phyloP scores from a whole-genome alignment of 495 filamentous ascomycete species.

The Penicillium nucicola region DNA sequence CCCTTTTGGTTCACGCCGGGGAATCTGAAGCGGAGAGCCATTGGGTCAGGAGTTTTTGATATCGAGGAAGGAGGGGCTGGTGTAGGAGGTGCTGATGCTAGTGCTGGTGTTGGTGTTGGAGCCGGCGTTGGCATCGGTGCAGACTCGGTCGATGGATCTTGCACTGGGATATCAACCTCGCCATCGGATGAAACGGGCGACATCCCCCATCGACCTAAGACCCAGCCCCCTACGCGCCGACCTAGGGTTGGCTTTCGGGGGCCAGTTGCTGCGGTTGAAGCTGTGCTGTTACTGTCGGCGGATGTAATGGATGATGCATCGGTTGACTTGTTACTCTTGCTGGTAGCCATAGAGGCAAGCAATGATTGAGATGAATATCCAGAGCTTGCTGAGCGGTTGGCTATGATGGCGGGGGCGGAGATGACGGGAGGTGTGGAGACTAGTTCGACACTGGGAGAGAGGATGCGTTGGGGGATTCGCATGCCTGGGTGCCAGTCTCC shows the following conservation, averaged over 20 bases:
- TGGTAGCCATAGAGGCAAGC: slow-evolving; percentile 39
- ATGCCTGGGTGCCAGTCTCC: slow-evolving; percentile 27
- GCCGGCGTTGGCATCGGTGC: not conserved
- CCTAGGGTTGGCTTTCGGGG: slow-evolving; percentile 32
- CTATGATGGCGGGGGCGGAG: slow-evolving; percentile 43
- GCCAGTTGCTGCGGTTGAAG: slow-evolving; percentile 17
- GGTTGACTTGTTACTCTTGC: slow-evolving; percentile 7
- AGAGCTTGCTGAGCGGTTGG: slow-evolving; percentile 25
- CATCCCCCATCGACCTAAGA: slow-evolving; percentile 53
- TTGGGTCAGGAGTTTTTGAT: not conserved
- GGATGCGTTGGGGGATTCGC: slow-evolving; percentile 35
- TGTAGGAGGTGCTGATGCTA: not conserved
- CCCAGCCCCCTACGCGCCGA: slow-evolving; percentile 53
- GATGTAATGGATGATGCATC: slow-evolving; percentile 22
- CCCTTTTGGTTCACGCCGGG: slow-evolving; percentile 50
- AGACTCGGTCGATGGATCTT: slow-evolving; percentile 13
- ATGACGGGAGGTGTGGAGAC: slow-evolving; percentile 42
- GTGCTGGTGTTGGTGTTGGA: not conserved
- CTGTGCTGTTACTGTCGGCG: slow-evolving; percentile 23
- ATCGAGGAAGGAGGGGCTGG: not conserved
- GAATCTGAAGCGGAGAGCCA: slow-evolving; percentile 30
- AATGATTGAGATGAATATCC: slow-evolving; percentile 32
- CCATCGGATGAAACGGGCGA: slow-evolving; percentile 29
- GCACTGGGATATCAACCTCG: slow-evolving; percentile 4
- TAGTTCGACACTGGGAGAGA: slow-evolving; percentile 31